phyloP scores from a whole-genome alignment of 225 moss, liverwort and hornwort species.

The Anthoceros angustus region DNA sequence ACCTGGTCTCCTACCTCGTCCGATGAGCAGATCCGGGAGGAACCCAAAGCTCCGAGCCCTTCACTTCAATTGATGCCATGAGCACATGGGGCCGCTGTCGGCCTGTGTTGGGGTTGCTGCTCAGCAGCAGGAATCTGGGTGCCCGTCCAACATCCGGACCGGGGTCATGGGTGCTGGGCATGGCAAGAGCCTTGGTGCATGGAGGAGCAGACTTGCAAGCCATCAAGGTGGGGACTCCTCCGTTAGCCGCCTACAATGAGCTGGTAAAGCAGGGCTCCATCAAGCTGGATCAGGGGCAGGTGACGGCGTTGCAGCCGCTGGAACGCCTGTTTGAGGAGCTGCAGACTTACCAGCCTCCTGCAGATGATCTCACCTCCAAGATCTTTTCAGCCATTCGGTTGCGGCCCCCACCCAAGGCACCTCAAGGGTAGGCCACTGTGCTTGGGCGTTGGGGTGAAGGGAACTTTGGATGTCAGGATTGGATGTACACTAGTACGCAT shows the following conservation, averaged over 20 bases:
- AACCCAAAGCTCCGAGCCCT: background rate
- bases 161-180: background rate
- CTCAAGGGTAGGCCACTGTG: constrained; percentile 35
- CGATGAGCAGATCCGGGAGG: too few species aligned
- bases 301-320: constrained; percentile 22
- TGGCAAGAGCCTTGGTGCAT: background rate
- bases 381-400: constrained; percentile 41
- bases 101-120: background rate
- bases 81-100: background rate
- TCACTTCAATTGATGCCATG: background rate
- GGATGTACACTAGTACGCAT: too few species aligned
- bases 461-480: too few species aligned
- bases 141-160: background rate
- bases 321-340: constrained; percentile 25
- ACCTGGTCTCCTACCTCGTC: too few species aligned
- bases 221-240: constrained; percentile 27
- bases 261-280: constrained; percentile 48
- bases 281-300: constrained; percentile 52
- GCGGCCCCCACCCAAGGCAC: constrained; percentile 26
- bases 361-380: constrained; percentile 25
- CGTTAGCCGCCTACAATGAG: constrained; percentile 59
- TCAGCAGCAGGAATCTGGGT: background rate
- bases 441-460: too few species aligned
- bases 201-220: background rate
- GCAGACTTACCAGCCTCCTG: constrained; percentile 19